Conservation (phyloP, 2,329 filamentous ascomycete genomes). For the Teratosphaeria gauchensis region DNA sequence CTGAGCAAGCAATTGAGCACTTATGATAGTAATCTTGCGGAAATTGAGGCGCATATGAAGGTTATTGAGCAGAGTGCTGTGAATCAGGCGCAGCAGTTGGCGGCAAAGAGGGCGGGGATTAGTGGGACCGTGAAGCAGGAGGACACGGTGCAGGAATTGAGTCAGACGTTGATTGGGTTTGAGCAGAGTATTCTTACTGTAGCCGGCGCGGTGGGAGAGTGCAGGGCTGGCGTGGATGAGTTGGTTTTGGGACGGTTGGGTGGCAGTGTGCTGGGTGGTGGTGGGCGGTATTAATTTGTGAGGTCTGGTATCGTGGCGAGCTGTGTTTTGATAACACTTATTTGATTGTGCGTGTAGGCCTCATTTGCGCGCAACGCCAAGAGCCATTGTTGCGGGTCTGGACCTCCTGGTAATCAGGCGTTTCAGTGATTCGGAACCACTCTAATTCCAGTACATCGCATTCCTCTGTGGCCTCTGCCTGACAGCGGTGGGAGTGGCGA, state of each 20-base stretch:
- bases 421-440: no score
- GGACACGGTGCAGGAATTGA: conserved; percentile 34
- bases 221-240: conserved; percentile 39
- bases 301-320: no score
- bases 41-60: conserved; percentile 41
- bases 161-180: conserved; percentile 38
- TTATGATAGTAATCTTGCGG: conserved; percentile 35
- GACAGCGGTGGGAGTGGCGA: no score
- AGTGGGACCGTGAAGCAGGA: conserved; percentile 10
- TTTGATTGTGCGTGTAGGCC: no score
- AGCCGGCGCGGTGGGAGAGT: conserved; percentile 37
- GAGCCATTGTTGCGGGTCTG: no score
- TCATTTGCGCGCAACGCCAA: no score
- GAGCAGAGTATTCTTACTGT: conserved; percentile 41
- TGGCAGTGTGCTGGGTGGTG: conserved; percentile 1
- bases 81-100: conserved; percentile 34
- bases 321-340: no score
- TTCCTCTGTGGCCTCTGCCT: no score
- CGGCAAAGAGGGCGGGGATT: conserved; percentile 19
- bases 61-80: conserved; percentile 38
- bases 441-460: no score
- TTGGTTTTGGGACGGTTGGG: conserved; percentile 25
- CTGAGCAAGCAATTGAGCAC: conserved; percentile 30
- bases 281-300: not conserved
- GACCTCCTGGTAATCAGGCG: no score